Percentiles rank a stretch among this genome's conserved stretches.
phyloP scores from a whole-genome alignment of 768 basidiomycete species.

The Serendipita sp. region DNA sequence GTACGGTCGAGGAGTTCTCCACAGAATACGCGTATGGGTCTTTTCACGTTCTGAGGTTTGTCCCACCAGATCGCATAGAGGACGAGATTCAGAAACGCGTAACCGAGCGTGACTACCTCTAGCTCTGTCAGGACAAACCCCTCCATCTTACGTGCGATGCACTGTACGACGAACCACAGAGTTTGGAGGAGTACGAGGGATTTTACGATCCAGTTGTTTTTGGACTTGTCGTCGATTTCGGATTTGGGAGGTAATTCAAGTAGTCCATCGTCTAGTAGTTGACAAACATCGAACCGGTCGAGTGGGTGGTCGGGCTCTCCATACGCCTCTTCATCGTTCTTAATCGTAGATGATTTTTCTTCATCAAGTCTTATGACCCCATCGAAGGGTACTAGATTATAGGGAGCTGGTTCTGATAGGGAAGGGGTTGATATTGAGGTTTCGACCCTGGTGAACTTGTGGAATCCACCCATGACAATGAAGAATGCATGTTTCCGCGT shows the following conservation, averaged over 20 bases:
- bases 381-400: too few relatives aligned
- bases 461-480: too few relatives aligned
- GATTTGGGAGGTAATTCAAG: neutral
- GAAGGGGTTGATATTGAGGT: too few relatives aligned
- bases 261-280: neutral
- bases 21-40: too few relatives aligned
- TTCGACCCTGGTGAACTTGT: too few relatives aligned
- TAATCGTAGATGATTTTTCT: too few relatives aligned
- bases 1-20: neutral
- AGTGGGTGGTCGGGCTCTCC: neutral
- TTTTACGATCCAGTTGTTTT: neutral
- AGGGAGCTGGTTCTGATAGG: too few relatives aligned
- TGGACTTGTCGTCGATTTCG: slow-evolving; percentile 7
- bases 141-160: slow-evolving; percentile 14
- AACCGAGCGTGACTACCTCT: neutral
- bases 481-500: too few relatives aligned
- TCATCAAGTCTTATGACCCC: too few relatives aligned
- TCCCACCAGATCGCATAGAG: neutral
- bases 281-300: neutral
- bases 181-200: too few relatives aligned
- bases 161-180: neutral
- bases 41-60: neutral
- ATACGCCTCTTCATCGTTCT: neutral
- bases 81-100: neutral
- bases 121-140: neutral